phyloP scores from a whole-genome alignment of 768 basidiomycete species.

The Gelatoporia subvermispora region DNA sequence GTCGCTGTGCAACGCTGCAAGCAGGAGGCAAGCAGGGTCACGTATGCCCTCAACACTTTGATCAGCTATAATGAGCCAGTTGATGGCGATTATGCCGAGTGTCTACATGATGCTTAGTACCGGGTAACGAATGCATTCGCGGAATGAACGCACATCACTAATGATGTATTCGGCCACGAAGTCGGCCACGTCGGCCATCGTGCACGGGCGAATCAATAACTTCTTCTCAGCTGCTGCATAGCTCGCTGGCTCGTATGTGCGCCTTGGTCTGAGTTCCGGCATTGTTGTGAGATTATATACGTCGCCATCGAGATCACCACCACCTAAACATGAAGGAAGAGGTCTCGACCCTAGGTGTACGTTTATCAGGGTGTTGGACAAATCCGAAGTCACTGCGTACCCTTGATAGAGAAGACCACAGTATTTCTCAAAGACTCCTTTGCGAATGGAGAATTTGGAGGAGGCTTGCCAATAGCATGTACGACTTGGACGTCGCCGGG shows the following conservation, averaged over 20 bases:
- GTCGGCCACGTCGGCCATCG: slow-evolving; percentile 60
- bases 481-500: slow-evolving; percentile 66
- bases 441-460: slow-evolving; percentile 45
- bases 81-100: slow-evolving; percentile 57
- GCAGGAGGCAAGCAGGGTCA: slow-evolving; percentile 44
- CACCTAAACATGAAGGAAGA: slow-evolving; percentile 57
- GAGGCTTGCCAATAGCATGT: slow-evolving; percentile 55
- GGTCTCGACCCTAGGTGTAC: slow-evolving; percentile 45
- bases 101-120: slow-evolving; percentile 29
- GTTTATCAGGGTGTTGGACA: background rate
- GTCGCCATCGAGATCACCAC: slow-evolving; percentile 60
- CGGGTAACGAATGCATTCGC: background rate
- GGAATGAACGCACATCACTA: slow-evolving; percentile 44
- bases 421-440: slow-evolving; percentile 53
- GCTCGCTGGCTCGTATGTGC: slow-evolving; percentile 33
- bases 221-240: slow-evolving; percentile 48
- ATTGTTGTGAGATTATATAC: slow-evolving; percentile 22
- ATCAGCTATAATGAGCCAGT: slow-evolving; percentile 65
- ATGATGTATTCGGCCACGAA: slow-evolving; percentile 69
- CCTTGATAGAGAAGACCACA: slow-evolving; percentile 59
- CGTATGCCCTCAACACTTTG: slow-evolving; percentile 41
- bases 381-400: slow-evolving; percentile 25
- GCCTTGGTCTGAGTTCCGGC: slow-evolving; percentile 20
- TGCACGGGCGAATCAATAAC: slow-evolving; percentile 41
- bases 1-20: slow-evolving; percentile 55